Evolutionary conservation across 225 moss, liverwort and hornwort species (phyloP).

Genomic region (Antitrichia curtipendula): DNA sequence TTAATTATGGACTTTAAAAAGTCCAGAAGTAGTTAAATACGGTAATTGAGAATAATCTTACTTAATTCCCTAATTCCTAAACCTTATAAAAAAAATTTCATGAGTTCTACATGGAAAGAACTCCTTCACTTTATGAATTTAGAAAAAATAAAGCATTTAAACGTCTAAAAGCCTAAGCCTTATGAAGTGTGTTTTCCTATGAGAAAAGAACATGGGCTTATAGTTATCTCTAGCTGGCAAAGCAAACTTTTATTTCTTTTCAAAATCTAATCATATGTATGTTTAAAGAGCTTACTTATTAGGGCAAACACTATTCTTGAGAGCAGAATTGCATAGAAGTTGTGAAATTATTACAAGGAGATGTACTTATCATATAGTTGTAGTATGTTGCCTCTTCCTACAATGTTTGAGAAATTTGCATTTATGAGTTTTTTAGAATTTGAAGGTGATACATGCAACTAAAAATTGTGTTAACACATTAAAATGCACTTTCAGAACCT

Average conservation of each 20-base stretch:
- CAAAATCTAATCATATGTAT: not conserved
- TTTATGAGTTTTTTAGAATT: not conserved
- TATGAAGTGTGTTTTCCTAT: too few relatives aligned
- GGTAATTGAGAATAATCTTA: too few relatives aligned
- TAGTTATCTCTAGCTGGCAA: too few relatives aligned
- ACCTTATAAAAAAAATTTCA: not conserved
- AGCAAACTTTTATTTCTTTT: not conserved
- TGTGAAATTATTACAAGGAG: not conserved
- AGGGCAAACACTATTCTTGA: not conserved
- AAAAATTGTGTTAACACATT: too few relatives aligned
- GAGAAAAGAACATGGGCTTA: too few relatives aligned
- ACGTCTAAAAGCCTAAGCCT: too few relatives aligned
- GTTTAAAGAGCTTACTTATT: not conserved
- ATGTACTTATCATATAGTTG: too few relatives aligned
- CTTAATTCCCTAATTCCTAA: not conserved
- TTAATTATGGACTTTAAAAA: too few relatives aligned
- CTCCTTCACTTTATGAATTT: not conserved
- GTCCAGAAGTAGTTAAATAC: too few relatives aligned
- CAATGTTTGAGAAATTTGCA: not conserved
- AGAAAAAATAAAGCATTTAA: not conserved
- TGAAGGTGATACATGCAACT: not conserved
- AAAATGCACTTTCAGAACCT: too few relatives aligned
- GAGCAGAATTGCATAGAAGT: not conserved
- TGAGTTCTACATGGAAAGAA: accelerated
- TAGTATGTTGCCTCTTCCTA: too few relatives aligned